These are phyloP conservation scores for Blastomyces emzantsi DNA, from an alignment of 2,329 filamentous ascomycete species.

Conservation along the genomic window DNA sequence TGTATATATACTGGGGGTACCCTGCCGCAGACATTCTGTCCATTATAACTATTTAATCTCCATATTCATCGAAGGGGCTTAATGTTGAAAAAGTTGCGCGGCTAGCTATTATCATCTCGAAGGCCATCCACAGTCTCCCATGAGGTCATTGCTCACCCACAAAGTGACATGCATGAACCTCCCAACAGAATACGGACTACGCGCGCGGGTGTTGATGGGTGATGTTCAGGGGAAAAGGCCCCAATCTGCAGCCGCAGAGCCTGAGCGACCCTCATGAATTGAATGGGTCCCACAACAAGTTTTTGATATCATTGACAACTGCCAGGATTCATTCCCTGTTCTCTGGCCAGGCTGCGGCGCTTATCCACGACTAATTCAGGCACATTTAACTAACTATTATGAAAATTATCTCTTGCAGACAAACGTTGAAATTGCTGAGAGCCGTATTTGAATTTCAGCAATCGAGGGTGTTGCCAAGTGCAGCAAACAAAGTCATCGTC, in stretches of 20 bases:
- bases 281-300: conserved; percentile 2
- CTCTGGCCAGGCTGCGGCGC: conserved; percentile 1
- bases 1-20: conserved; percentile 12
- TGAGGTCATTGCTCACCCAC: conserved; percentile 1
- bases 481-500: background rate
- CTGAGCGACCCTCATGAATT: background rate
- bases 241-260: too few relatives aligned
- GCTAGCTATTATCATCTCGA: conserved; percentile 2
- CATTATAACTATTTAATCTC: conserved; percentile 17
- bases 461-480: conserved; percentile 7
- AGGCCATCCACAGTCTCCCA: conserved; percentile 6
- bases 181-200: conserved; percentile 5
- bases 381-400: background rate
- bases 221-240: background rate
- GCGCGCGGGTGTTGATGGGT: conserved; percentile 6
- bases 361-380: conserved; percentile 1
- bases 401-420: conserved; percentile 7
- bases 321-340: conserved; percentile 7
- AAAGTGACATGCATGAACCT: conserved; percentile 4
- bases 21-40: conserved; percentile 19
- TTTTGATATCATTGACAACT: conserved; percentile 1
- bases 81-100: conserved; percentile 9
- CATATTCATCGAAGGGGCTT: conserved; percentile 10
- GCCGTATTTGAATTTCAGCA: too few relatives aligned
- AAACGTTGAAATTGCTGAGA: conserved; percentile 4